Evolutionary conservation across 2,329 filamentous ascomycete species (phyloP), one percentile per base, ranked within the genome.

Genomic region (Myrmaecium sp.): DNA sequence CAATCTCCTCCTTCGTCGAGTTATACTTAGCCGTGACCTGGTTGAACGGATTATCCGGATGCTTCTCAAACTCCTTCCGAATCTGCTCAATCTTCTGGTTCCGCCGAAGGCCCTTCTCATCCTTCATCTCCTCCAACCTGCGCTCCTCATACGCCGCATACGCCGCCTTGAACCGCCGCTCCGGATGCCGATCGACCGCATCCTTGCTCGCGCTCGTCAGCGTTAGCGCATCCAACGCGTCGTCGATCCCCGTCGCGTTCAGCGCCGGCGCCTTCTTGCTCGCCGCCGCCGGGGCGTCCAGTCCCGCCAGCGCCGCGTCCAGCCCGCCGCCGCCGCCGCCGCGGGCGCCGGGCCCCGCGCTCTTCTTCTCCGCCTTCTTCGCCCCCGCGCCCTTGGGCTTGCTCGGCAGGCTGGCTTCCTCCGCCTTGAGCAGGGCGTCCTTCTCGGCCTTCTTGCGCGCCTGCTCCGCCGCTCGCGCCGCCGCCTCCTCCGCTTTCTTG

Each of bases 21-120:
- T 98, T 80, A 55, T 82, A 91, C 3, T 62, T 52, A 2, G 72
- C 79, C 27, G 61, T 69, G 10, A 75, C 73, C 57, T 92, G 81
- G 57, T 93, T 93, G 58, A 92, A 89, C 9, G 89, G 89, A 52
- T 98, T 98, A 42, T 95, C 86, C 2, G 80, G 75, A 44, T 78
- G 79, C 62, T 82, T 91, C 54, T 92, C 78, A 51, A 95, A 98
- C 58, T 95, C 89, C 62, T 92, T 91, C 35, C 69, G 57, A 38
- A 92, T 79, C 45, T 74, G 64, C 36, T 86, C 78, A 43, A 84
- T 74, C 54, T 79, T 76, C 66, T 94, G 84, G 40, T 91, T 70
- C 40, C 79, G 62, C 30, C 84, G 64, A 46, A 95, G 52, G 1
- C 81, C 82, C 30, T 76, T 78, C 51, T 94, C 83, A 29, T 69